Evolutionary conservation across 306 rosid genomes (phyloP).

Genomic region (Cajanus cajan): DNA sequence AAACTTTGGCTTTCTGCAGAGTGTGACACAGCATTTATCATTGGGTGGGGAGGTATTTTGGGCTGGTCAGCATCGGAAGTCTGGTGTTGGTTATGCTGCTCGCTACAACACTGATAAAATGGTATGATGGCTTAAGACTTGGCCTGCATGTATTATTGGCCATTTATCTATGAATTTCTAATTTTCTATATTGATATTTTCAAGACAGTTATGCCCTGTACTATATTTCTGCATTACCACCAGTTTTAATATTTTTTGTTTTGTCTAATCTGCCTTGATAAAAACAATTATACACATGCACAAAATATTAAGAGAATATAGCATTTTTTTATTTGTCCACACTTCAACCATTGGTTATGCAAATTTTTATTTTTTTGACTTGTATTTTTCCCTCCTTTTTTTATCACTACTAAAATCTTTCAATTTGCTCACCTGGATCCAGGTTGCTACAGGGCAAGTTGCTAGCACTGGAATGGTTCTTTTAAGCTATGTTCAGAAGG

Average conservation of each 20-base stretch:
- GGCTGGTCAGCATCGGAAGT: constrained; percentile 99
- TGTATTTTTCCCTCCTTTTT: neutral
- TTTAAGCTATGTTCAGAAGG: constrained; percentile 94
- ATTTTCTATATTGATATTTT: neutral
- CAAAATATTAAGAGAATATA: neutral
- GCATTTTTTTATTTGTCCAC: constrained; percentile 10
- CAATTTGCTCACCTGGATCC: constrained; percentile 28
- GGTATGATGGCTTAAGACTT: constrained; percentile 47
- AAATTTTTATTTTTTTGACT: neutral
- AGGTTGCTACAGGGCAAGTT: constrained; percentile 97
- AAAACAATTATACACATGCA: neutral
- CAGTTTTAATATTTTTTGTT: constrained; percentile 10
- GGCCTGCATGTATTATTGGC: neutral
- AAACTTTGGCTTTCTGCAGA: constrained; percentile 44
- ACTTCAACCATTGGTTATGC: neutral
- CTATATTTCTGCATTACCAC: neutral
- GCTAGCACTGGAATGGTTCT: constrained; percentile 96
- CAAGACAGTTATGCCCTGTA: neutral
- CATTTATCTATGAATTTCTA: neutral
- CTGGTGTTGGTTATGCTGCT: constrained; percentile 94
- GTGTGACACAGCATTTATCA: constrained; percentile 74
- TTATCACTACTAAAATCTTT: neutral
- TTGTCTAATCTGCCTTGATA: neutral
- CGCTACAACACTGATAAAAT: constrained; percentile 88
- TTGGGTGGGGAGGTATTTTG: constrained; percentile 98